Conservation (phyloP, 1,284 basidiomycete species). For the Abortiporus biennis region DNA sequence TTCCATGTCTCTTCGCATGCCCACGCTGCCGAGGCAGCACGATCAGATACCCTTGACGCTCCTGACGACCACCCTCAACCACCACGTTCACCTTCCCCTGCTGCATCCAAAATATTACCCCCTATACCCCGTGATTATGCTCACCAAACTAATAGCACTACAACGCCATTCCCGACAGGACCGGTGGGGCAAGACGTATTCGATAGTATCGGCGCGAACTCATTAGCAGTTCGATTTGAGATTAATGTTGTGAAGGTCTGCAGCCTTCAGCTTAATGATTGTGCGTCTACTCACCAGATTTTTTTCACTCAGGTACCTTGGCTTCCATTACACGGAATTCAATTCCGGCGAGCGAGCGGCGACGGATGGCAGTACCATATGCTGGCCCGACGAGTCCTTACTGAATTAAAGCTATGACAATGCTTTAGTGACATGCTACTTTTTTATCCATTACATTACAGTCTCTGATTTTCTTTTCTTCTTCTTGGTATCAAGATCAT, state of each 20-base stretch:
- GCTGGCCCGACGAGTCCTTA: slow-evolving; percentile 89
- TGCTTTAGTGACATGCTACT: too few species aligned
- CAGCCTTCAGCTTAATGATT: slow-evolving; percentile 2
- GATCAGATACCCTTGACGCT: slow-evolving; percentile 23
- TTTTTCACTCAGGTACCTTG: slow-evolving; percentile 69
- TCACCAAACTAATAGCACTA: slow-evolving; percentile 27
- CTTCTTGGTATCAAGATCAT: too few species aligned
- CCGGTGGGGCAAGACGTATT: slow-evolving; percentile 64
- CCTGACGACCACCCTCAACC: slow-evolving; percentile 29
- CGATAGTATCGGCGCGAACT: slow-evolving; percentile 68
- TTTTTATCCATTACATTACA: too few species aligned
- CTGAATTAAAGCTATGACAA: slow-evolving; percentile 84
- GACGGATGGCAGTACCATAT: slow-evolving; percentile 98
- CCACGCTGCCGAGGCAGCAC: slow-evolving; percentile 34
- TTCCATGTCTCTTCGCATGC: slow-evolving; percentile 63
- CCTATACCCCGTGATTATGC: slow-evolving; percentile 62
- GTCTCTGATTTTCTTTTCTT: too few species aligned
- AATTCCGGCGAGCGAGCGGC: slow-evolving; percentile 89
- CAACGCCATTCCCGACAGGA: slow-evolving; percentile 49
- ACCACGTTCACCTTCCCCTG: slow-evolving; percentile 31
- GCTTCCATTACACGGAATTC: slow-evolving; percentile 91
- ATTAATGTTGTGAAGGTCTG: slow-evolving; percentile 91
- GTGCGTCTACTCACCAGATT: neutral
- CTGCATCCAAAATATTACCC: slow-evolving; percentile 57
- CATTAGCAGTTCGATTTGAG: slow-evolving; percentile 86